Evolutionary conservation across 148 eudicot genomes (phyloP).

Genomic region (Amaranthus cruentus): DNA sequence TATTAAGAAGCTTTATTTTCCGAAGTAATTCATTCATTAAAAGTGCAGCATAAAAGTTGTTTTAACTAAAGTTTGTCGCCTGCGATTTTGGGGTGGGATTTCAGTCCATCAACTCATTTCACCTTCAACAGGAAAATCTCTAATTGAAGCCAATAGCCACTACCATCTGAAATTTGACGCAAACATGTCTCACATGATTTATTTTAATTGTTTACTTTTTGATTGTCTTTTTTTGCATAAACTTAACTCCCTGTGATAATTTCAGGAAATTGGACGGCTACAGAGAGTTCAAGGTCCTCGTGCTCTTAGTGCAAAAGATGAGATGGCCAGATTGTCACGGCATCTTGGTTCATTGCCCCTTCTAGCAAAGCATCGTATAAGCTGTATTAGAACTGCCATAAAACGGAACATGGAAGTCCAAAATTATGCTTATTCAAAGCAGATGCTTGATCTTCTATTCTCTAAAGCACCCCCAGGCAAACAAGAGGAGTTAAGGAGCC

Average conservation of each 20-base stretch:
- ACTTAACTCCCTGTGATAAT: neutral
- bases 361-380: slow-evolving; percentile 86
- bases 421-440: slow-evolving; percentile 78
- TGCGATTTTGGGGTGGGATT: neutral
- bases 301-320: slow-evolving; percentile 94
- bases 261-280: slow-evolving; percentile 88
- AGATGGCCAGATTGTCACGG: slow-evolving; percentile 87
- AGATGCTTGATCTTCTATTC: slow-evolving; percentile 87
- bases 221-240: neutral
- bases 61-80: neutral
- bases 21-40: too few relatives aligned
- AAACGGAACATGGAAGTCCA: slow-evolving; percentile 96
- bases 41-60: neutral
- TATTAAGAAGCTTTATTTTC: neutral
- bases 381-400: slow-evolving; percentile 90
- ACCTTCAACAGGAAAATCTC: neutral
- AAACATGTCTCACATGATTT: neutral
- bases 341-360: slow-evolving; percentile 96
- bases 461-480: slow-evolving; percentile 91
- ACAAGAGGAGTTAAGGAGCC: slow-evolving; percentile 91
- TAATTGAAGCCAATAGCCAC: neutral
- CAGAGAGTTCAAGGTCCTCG: slow-evolving; percentile 83
- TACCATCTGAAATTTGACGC: neutral
- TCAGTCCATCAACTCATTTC: neutral
- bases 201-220: neutral